Base-by-base conservation (phyloP, 73 alveolate species). In the Paramecium biaurelia region DNA sequence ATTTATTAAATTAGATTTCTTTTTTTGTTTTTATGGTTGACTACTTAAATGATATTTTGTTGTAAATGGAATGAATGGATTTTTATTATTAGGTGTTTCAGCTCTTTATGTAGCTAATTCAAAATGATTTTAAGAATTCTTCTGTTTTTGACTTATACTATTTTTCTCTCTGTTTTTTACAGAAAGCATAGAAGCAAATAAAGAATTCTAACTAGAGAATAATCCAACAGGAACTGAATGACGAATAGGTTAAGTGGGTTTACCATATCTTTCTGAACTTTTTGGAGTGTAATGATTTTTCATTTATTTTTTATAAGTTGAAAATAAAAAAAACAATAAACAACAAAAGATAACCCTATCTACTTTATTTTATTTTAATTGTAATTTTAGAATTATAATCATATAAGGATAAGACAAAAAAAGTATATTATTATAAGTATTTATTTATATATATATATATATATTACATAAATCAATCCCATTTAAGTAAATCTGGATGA, bases 161-260 rank as follows among this genome's bases (percentile, higher is more conserved):
- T 53, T 18, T 18, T 53, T 53, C 32, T 63, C 84, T 63, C 45
- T 63, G 26, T 24, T 63, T 18, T 63, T 63, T 30, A 32, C 45
- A 30, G 20, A 15, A 2, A 63, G 45, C 2, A 63, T 63, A 2
- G 84, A 63, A 6, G 49, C 45, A 32, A 63, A 63, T 7, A 63
- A 26, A 63, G 84, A 63, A 63, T 63, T 63, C 84, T 63, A n/a
- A 32, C 84, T 63, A 12, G 84, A 63, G 28, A 63, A 63, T n/a
- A 63, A 14, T 30, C 84, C 84, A 26, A 32, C 28, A 26, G 84
- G 45, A 63, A 63, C 10, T 63, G 49, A 26, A 10, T 26, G 43
- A 12, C 84, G 49, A 0, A 32, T 63, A 26, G 49, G 23, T 9
- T 26, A 63, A 30, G 10, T 12, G 41, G 21, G 84, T 63, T 63